phyloP scores from a whole-genome alignment of 345 rosid genomes.

The Turritis glabra region DNA sequence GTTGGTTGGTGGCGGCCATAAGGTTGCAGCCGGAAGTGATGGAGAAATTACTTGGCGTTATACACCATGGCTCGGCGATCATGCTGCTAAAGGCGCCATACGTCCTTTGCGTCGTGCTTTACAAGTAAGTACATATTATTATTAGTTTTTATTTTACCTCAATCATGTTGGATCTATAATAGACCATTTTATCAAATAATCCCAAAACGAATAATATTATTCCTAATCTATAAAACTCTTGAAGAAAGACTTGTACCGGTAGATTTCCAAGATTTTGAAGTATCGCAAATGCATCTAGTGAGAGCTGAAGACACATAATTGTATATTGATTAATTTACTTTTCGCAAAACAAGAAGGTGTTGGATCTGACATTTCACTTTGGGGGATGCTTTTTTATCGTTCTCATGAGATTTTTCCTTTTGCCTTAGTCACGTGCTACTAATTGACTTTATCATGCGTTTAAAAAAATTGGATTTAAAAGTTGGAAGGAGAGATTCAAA shows the following conservation, averaged over 20 bases:
- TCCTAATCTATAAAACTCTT: neutral
- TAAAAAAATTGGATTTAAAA: neutral
- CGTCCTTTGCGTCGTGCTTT: slow-evolving; percentile 90
- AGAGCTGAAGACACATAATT: slow-evolving; percentile 7
- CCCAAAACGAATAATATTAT: neutral
- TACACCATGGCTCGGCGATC: slow-evolving; percentile 90
- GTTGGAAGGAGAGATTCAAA: slow-evolving; percentile 28
- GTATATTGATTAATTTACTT: slow-evolving; percentile 14
- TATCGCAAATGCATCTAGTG: slow-evolving; percentile 8
- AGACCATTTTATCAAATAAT: neutral
- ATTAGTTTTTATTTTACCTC: neutral
- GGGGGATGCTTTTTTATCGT: slow-evolving; percentile 23
- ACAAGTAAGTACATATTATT: slow-evolving; percentile 57
- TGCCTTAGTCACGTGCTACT: slow-evolving; percentile 37
- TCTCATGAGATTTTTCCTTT: slow-evolving; percentile 4
- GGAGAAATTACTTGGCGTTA: slow-evolving; percentile 91
- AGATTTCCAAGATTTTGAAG: slow-evolving; percentile 17
- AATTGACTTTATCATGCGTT: slow-evolving; percentile 30
- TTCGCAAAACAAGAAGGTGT: slow-evolving; percentile 7
- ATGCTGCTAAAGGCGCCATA: slow-evolving; percentile 82
- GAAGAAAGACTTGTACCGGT: neutral
- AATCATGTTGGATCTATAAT: neutral
- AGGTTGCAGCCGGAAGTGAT: slow-evolving; percentile 86
- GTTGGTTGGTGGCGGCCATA: slow-evolving; percentile 72
- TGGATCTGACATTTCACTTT: slow-evolving; percentile 37